These are phyloP conservation scores for Inga leiocalycina DNA, from an alignment of 306 rosid species.

Conservation along the genomic window DNA sequence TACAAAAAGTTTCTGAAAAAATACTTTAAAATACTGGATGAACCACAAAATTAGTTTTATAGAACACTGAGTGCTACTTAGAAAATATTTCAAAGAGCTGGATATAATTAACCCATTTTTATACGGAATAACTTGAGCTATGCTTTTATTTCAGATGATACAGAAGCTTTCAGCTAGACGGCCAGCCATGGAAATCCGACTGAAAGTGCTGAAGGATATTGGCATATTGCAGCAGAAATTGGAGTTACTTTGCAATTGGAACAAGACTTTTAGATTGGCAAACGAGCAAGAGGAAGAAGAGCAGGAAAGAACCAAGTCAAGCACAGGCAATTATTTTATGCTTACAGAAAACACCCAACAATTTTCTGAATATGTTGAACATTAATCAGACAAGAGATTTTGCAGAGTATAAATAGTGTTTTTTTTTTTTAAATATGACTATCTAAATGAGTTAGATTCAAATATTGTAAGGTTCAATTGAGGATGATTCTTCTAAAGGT, in stretches of 20 bases:
- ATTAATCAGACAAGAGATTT: slow-evolving; percentile 24
- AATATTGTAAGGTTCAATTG: too few relatives aligned
- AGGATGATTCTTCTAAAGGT: too few relatives aligned
- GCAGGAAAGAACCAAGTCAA: slow-evolving; percentile 17
- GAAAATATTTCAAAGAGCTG: too few relatives aligned
- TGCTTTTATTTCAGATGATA: slow-evolving; percentile 51
- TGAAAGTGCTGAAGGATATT: slow-evolving; percentile 47
- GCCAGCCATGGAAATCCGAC: slow-evolving; percentile 43
- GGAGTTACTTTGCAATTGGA: slow-evolving; percentile 53
- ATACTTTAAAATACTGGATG: too few relatives aligned
- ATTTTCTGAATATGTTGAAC: background rate
- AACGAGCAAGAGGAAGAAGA: slow-evolving; percentile 16
- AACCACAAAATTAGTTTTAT: too few relatives aligned
- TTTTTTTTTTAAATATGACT: background rate
- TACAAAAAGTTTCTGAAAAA: too few relatives aligned
- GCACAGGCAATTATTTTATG: background rate
- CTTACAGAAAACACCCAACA: background rate
- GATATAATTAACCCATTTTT: too few relatives aligned
- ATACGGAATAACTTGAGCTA: background rate
- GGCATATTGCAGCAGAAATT: slow-evolving; percentile 53
- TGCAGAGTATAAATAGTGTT: background rate
- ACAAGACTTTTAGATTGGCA: slow-evolving; percentile 34
- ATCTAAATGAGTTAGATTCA: too few relatives aligned
- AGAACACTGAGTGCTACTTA: too few relatives aligned
- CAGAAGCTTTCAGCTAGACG: slow-evolving; percentile 50